Evolutionary conservation across 2,329 filamentous ascomycete genomes (phyloP), one percentile per base, ranked within the genome.

Genomic region (Trichoderma lentiforme): DNA sequence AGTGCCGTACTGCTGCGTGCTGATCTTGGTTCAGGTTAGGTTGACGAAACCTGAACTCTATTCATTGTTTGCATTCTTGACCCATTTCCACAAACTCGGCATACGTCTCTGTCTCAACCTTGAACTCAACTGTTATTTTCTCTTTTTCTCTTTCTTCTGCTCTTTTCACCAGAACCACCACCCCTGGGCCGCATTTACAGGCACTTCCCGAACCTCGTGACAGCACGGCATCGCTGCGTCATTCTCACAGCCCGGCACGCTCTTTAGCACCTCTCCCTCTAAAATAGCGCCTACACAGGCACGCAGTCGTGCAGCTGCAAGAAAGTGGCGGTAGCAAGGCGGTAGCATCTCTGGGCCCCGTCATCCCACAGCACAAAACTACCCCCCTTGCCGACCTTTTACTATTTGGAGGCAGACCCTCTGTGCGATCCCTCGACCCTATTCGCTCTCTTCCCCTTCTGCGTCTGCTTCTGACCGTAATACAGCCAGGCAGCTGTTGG

Each of bases 401-500:
- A 28, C 47, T 63, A 57, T 61, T 69, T 69, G 62, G 70, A 66
- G 66, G 34, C 43, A 71, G 70, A 66, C 61, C 61, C 70, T 71
- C 70, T 66, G 70, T 66, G 70, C 61, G 56, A 68, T 65, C 36
- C 58, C 63, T 72, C 56, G 64, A 72, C 70, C 70, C 70, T 72
- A 72, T 72, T 72, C 70, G 70, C 64, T 63, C 56, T 72, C 70
- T 68, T 63, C 51, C 12, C 30, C 56, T 26, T 43, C 43, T 62
- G 43, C 36, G 70, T 39, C 30, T 64, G 60, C 64, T 68, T 72
- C 61, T 63, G 64, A 72, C 70, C 64, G 56, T 72, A 68, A 72
- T 72, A 68, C 64, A 72, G 70, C 70, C 70, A 72, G 70, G 70
- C 70, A 72, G 70, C 70, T 72, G 70, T 68, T 72, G 70, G 63